phyloP scores from a whole-genome alignment of 805 yeast species.

The Wickerhamiella azymoides region DNA sequence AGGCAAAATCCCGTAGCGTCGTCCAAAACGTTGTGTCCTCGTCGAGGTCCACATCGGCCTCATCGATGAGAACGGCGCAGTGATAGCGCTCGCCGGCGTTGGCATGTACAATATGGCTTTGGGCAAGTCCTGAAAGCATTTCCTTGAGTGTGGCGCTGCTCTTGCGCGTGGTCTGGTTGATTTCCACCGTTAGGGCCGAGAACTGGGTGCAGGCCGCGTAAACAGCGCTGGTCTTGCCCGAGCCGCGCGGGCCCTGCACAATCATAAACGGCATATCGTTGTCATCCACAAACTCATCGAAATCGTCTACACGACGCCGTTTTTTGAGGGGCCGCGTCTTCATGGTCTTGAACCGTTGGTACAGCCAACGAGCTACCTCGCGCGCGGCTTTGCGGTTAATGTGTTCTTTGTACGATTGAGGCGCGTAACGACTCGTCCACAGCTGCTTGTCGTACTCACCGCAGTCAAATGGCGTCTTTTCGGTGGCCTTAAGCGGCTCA shows the following conservation, averaged over 20 bases:
- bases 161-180: constrained; percentile 61
- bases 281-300: constrained; percentile 20
- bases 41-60: constrained; percentile 67
- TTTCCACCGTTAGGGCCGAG: constrained; percentile 64
- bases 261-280: constrained; percentile 28
- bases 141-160: constrained; percentile 56
- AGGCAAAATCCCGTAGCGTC: constrained; percentile 46
- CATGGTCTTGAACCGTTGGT: constrained; percentile 6
- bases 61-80: constrained; percentile 70
- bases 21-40: constrained; percentile 74
- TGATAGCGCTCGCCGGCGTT: constrained; percentile 26
- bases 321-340: not conserved
- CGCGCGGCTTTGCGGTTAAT: constrained; percentile 3
- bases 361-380: constrained; percentile 11
- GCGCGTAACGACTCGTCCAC: constrained; percentile 22
- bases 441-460: constrained; percentile 19
- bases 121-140: constrained; percentile 60
- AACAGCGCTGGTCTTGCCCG: constrained; percentile 66
- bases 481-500: constrained; percentile 8
- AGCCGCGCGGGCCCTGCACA: constrained; percentile 51
- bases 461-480: constrained; percentile 14
- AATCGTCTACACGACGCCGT: constrained; percentile 15
- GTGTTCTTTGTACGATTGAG: constrained; percentile 7
- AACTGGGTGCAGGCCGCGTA: constrained; percentile 50
- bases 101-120: constrained; percentile 61